Percentiles rank a stretch among this genome's conserved stretches.
phyloP scores from a whole-genome alignment of 1,284 basidiomycete species.

The Cryptococcus amylolentus region DNA sequence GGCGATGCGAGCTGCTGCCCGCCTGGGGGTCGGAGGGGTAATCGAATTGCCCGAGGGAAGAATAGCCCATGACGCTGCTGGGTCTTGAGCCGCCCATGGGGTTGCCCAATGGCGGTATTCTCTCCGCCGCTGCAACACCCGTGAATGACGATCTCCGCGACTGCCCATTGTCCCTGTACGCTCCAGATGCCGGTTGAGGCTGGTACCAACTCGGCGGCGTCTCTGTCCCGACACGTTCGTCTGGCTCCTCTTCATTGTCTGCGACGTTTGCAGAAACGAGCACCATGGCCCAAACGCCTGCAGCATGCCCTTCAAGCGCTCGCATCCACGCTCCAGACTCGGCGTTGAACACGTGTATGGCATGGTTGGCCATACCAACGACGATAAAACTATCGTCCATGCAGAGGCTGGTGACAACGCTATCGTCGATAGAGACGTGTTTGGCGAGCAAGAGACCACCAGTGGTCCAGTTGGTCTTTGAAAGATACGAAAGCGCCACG shows the following conservation, averaged over 20 bases:
- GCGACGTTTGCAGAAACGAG: constrained; percentile 52
- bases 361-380: constrained; percentile 82
- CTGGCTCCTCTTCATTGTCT: background rate
- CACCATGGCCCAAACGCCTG: constrained; percentile 87
- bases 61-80: background rate
- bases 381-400: constrained; percentile 82
- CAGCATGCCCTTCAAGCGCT: constrained; percentile 65
- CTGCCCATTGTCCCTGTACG: constrained; percentile 25
- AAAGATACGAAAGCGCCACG: constrained; percentile 74
- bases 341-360: constrained; percentile 83
- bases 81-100: background rate
- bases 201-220: too few species aligned
- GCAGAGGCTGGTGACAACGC: constrained; percentile 81
- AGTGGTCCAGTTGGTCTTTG: constrained; percentile 82
- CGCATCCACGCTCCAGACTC: constrained; percentile 71
- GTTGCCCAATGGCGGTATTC: constrained; percentile 7
- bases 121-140: constrained; percentile 9
- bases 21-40: background rate
- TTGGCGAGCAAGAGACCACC: constrained; percentile 70
- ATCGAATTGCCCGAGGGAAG: too few species aligned
- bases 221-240: background rate
- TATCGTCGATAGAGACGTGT: constrained; percentile 68
- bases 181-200: constrained; percentile 1
- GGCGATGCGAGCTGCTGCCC: too few species aligned
- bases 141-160: constrained; percentile 23